Conservation (phyloP, 768 basidiomycete species). For the Mycena vulgaris region DNA sequence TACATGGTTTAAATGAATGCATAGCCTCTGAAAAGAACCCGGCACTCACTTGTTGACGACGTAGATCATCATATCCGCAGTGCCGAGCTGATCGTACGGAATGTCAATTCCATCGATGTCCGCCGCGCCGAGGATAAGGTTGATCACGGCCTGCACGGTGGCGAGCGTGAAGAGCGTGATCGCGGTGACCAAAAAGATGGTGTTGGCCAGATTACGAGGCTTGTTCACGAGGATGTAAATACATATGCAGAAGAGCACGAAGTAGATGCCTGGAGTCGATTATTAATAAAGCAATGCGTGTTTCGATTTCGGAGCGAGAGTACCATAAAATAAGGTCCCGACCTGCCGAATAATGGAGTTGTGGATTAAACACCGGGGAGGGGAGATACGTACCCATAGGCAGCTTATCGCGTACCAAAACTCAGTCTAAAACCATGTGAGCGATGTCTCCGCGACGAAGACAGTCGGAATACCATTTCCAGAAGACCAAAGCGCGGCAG, state of each 20-base stretch:
- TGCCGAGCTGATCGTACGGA: conserved; percentile 45
- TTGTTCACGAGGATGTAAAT: conserved; percentile 45
- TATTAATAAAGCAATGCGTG: too few species aligned
- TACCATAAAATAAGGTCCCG: conserved; percentile 31
- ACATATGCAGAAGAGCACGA: conserved; percentile 49
- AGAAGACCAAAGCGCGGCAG: not conserved
- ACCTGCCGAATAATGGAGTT: not conserved
- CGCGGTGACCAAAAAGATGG: conserved; percentile 45
- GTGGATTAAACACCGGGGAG: not conserved
- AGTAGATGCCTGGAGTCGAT: conserved; percentile 42
- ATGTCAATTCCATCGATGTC: conserved; percentile 43
- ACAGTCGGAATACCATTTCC: not conserved
- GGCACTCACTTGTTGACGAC: conserved; percentile 52
- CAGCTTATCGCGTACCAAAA: conserved; percentile 19
- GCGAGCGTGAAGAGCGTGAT: conserved; percentile 48
- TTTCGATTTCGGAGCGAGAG: too few species aligned
- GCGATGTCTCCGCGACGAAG: not conserved
- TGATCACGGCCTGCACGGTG: conserved; percentile 47
- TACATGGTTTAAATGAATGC: conserved; percentile 26
- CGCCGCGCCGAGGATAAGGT: conserved; percentile 47
- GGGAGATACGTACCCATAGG: not conserved
- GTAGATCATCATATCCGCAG: conserved; percentile 46
- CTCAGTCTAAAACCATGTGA: not conserved
- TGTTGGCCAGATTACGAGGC: conserved; percentile 41
- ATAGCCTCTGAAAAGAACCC: not conserved